Evolutionary conservation across 768 basidiomycete species (phyloP).

Genomic region (Cystobasidium onofrii): DNA sequence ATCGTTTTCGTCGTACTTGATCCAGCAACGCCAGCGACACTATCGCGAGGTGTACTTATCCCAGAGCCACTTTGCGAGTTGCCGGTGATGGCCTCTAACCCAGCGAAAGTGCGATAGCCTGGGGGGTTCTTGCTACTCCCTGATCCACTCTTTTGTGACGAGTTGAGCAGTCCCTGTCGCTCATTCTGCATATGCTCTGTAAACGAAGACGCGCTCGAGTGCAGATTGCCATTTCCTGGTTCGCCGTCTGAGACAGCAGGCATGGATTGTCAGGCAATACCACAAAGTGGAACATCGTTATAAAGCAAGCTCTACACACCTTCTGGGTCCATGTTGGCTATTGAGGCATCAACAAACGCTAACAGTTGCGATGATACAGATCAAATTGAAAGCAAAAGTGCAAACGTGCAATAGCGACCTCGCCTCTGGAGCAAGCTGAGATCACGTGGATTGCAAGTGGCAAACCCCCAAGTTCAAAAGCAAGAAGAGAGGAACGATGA

Average conservation of each 20-base stretch:
- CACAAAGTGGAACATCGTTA: too few species aligned
- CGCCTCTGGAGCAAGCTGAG: background rate
- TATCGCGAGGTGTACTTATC: background rate
- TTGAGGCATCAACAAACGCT: background rate
- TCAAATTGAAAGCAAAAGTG: background rate
- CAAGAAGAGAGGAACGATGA: background rate
- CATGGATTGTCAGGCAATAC: too few species aligned
- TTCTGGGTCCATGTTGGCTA: background rate
- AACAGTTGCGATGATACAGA: too few species aligned
- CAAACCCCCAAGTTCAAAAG: background rate
- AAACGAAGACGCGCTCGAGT: background rate
- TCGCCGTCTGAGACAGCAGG: background rate
- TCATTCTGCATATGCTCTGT: background rate
- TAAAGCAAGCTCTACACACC: background rate
- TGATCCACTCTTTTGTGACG: background rate
- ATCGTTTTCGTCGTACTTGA: background rate
- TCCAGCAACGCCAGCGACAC: background rate
- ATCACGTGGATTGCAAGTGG: background rate
- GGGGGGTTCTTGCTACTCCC: background rate
- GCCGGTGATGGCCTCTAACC: background rate
- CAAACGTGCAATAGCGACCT: background rate
- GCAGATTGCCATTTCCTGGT: background rate
- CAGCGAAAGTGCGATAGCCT: background rate
- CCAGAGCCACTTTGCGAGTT: background rate
- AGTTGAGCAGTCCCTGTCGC: background rate